Base-by-base conservation (phyloP, 176 grass and related monocot genomes). In the Hordeum vulgare region DNA sequence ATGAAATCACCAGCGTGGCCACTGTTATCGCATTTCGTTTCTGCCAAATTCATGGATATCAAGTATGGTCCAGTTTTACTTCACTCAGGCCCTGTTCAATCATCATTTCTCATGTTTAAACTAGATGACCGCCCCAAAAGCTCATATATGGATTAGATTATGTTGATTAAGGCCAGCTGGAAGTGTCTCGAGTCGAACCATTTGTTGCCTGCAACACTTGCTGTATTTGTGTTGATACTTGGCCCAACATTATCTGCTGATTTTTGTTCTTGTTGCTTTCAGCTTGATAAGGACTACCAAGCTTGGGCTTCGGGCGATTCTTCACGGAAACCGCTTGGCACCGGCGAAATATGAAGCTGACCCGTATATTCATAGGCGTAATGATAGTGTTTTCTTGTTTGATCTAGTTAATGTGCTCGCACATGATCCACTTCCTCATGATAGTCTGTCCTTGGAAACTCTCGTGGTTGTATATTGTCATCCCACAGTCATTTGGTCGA, bases 241-340 rank as follows among this genome's bases (percentile, higher is more conserved):
- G 5, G 27, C 21, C 20, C 23, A 15, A 0, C 8, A 27, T 7
- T 36, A 67, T 33, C 76, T 37, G 21, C 34, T 47, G 66, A 66
- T 35, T 42, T 9, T 76, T 23, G 73, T 34, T 7, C 13, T 39
- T 56, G 70, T 73, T 73, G 0, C 51, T 80, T 60, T 86, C 80
- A 99, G 96, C 96, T 99, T 84, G 89, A 89, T 81, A 94, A 99
- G 70, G 96, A 96, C 77, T 99, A 99, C 74, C 77, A 90, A 61
- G 89, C 89, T 61, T 99, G 96, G 96, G 96, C 96, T 80, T 96
- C 87, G 3, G 96, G 93, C 65, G 96, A 99, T 82, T 84, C 89
- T 60, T 94, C 93, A 23, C 90, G 96, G 83, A 92, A 90, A 80
- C 93, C 96, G 21, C 91, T 96, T 63, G 93, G 93, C 47, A 99